These are phyloP conservation scores for Sanghuangporus sanghuang DNA, from an alignment of 1,284 basidiomycete genomes.

Conservation along the genomic window DNA sequence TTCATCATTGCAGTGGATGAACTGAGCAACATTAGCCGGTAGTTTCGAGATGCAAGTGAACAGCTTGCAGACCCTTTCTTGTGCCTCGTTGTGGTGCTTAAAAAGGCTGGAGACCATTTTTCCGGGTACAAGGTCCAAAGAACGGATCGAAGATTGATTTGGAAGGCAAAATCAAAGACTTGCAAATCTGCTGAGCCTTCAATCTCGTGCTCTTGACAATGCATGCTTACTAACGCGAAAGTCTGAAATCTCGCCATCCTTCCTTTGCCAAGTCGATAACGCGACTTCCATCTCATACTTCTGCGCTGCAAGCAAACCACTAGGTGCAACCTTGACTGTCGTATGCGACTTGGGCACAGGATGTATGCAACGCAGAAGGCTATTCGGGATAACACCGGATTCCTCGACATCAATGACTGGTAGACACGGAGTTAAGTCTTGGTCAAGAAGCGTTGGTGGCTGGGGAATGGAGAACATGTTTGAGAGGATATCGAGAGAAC, in stretches of 20 bases:
- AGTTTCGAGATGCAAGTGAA: not conserved
- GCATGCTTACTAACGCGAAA: not conserved
- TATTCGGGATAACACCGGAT: slow-evolving; percentile 35
- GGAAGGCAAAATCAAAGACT: not conserved
- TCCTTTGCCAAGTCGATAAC: not conserved
- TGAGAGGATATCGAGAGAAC: slow-evolving; percentile 39
- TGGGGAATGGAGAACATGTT: slow-evolving; percentile 27
- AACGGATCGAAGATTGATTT: not conserved
- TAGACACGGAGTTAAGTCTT: not conserved
- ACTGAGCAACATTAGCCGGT: too few species aligned
- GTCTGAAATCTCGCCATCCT: not conserved
- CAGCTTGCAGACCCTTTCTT: not conserved
- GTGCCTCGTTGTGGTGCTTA: not conserved
- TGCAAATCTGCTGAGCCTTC: not conserved
- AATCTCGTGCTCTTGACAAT: not conserved
- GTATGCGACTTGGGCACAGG: slow-evolving; percentile 26
- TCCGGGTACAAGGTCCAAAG: not conserved
- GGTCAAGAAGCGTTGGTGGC: not conserved
- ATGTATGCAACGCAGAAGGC: slow-evolving; percentile 49
- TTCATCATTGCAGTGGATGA: too few species aligned
- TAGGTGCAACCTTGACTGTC: not conserved
- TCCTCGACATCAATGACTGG: slow-evolving; percentile 56
- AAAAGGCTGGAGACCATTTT: not conserved
- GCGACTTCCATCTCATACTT: not conserved
- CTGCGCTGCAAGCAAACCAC: not conserved